Percentiles rank a stretch among this genome's conserved stretches.
phyloP scores from a whole-genome alignment of 768 basidiomycete species.

The Mycena indigotica region DNA sequence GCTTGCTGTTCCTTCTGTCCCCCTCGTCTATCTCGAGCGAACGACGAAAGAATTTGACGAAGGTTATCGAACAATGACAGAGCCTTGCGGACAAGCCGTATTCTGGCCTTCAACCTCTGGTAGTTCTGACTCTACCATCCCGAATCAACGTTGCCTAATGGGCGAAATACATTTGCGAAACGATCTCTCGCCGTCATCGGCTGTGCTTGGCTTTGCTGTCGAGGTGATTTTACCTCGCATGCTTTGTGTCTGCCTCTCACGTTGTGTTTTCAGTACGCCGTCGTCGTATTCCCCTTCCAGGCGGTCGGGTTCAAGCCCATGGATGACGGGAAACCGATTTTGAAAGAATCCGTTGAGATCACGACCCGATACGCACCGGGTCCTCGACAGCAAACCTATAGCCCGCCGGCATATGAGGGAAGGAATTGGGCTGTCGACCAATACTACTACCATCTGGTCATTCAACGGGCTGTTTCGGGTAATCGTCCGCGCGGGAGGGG shows the following conservation, averaged over 20 bases:
- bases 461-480: neutral
- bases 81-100: constrained; percentile 16
- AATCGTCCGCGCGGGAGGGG: neutral
- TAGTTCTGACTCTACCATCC: constrained; percentile 2
- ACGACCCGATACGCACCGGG: constrained; percentile 17
- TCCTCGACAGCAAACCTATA: constrained; percentile 13
- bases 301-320: constrained; percentile 16
- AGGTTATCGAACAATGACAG: neutral
- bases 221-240: constrained; percentile 6
- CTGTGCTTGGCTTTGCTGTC: constrained; percentile 10
- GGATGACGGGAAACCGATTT: constrained; percentile 6
- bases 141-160: constrained; percentile 13
- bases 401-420: constrained; percentile 10
- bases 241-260: neutral
- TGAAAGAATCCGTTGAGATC: constrained; percentile 16
- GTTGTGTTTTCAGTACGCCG: constrained; percentile 12
- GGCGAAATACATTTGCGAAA: constrained; percentile 18
- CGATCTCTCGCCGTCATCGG: constrained; percentile 11
- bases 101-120: constrained; percentile 22
- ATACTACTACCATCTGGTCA: constrained; percentile 17
- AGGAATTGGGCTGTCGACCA: constrained; percentile 12
- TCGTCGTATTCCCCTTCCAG: constrained; percentile 20
- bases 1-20: constrained; percentile 9
- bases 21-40: constrained; percentile 18
- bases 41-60: constrained; percentile 1